Percentiles rank a stretch among this genome's conserved stretches.
Conservation (phyloP, 805 yeast species). For the Phaffomyces antillensis region DNA sequence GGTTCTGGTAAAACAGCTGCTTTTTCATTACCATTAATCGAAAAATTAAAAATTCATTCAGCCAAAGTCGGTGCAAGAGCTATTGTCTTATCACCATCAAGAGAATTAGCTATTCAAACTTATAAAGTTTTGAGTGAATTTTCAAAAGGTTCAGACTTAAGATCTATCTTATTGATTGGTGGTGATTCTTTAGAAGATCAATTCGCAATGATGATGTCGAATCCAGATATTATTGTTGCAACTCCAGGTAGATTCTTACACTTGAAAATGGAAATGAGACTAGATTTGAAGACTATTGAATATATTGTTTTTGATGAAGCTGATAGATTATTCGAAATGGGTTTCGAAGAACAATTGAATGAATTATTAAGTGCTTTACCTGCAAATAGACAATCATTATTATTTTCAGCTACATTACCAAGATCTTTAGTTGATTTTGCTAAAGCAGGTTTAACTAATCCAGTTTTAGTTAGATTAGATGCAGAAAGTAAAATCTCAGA, state of each 20-base stretch:
- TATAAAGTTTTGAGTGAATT: slow-evolving; percentile 84
- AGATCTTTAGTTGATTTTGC: slow-evolving; percentile 91
- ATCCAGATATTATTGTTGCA: slow-evolving; percentile 92
- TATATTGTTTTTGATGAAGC: slow-evolving; percentile 96
- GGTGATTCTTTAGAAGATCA: slow-evolving; percentile 99
- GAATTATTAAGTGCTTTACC: slow-evolving; percentile 85
- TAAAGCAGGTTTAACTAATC: slow-evolving; percentile 90
- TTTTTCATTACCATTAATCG: slow-evolving; percentile 83
- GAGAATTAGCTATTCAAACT: slow-evolving; percentile 95
- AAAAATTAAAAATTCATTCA: slow-evolving; percentile 72
- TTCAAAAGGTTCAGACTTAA: slow-evolving; percentile 72
- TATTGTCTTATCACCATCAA: slow-evolving; percentile 82
- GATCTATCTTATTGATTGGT: slow-evolving; percentile 81
- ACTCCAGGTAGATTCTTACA: slow-evolving; percentile 98
- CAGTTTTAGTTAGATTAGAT: slow-evolving; percentile 87
- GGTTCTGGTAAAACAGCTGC: slow-evolving; percentile 99
- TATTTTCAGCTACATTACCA: slow-evolving; percentile 95
- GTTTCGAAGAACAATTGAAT: slow-evolving; percentile 87
- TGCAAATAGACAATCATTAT: slow-evolving; percentile 71
- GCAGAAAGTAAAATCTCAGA: slow-evolving; percentile 89
- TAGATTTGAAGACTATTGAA: slow-evolving; percentile 77
- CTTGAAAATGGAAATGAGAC: slow-evolving; percentile 89
- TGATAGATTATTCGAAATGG: slow-evolving; percentile 93
- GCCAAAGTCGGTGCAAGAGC: slow-evolving; percentile 89
- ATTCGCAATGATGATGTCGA: slow-evolving; percentile 83